Evolutionary conservation across 1,139 yeast genomes (phyloP).

Genomic region (Magnusiomyces sp.): DNA sequence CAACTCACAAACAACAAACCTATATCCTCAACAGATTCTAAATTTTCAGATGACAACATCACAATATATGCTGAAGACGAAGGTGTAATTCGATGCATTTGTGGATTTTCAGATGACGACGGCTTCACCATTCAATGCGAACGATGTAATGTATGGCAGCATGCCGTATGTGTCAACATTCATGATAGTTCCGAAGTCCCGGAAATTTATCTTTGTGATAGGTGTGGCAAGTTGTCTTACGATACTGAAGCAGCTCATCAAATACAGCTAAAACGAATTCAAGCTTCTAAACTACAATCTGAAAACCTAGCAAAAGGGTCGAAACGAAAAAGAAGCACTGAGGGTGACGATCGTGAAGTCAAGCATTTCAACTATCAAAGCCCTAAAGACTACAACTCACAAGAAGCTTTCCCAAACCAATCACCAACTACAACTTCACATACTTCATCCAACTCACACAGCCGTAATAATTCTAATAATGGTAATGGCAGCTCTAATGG

Average conservation of each 20-base stretch:
- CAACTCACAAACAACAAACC: slow-evolving; percentile 6
- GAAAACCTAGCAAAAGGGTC: neutral
- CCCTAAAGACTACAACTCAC: neutral
- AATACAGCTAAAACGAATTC: slow-evolving; percentile 22
- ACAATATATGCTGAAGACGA: slow-evolving; percentile 40
- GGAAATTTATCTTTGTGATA: slow-evolving; percentile 73
- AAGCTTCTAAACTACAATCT: slow-evolving; percentile 5
- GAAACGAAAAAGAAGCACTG: slow-evolving; percentile 9
- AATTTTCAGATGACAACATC: neutral
- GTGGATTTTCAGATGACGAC: slow-evolving; percentile 85
- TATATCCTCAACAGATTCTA: slow-evolving; percentile 33
- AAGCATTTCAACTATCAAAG: slow-evolving; percentile 2
- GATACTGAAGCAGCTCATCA: slow-evolving; percentile 43
- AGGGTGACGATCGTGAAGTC: slow-evolving; percentile 9
- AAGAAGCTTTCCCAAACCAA: neutral
- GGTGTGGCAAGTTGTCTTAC: slow-evolving; percentile 58
- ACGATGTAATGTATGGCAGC: slow-evolving; percentile 89
- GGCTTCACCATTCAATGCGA: slow-evolving; percentile 95
- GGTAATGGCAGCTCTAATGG: neutral
- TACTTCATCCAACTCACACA: slow-evolving; percentile 3
- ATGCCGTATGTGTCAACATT: slow-evolving; percentile 80
- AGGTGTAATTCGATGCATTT: slow-evolving; percentile 82
- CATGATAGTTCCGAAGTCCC: slow-evolving; percentile 67
- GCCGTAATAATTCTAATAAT: slow-evolving; percentile 1
- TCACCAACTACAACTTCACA: slow-evolving; percentile 7